These are phyloP conservation scores for Aureobasidium sp. DNA, from an alignment of 2,329 filamentous ascomycete species.

Conservation along the genomic window DNA sequence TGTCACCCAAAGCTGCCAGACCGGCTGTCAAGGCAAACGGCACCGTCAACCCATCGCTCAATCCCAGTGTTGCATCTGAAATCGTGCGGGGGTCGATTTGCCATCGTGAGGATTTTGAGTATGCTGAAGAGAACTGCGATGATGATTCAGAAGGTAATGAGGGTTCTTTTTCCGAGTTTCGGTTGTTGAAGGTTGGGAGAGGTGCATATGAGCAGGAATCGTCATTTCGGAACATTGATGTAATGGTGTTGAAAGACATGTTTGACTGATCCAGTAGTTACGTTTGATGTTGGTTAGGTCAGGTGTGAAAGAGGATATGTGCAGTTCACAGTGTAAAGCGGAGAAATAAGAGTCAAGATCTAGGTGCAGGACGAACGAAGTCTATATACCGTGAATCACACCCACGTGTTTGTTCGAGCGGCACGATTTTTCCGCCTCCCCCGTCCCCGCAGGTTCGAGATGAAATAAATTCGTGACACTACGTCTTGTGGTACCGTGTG, in stretches of 20 bases:
- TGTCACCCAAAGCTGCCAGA: constrained; percentile 31
- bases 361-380: neutral
- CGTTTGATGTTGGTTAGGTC: neutral
- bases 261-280: too few species aligned
- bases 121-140: neutral
- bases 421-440: neutral
- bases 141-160: neutral
- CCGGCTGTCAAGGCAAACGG: constrained; percentile 36
- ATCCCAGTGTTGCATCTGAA: constrained; percentile 35
- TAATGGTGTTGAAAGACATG: neutral
- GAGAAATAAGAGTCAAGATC: neutral
- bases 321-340: neutral
- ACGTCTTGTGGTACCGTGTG: neutral
- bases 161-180: neutral
- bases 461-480: neutral
- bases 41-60: constrained; percentile 36
- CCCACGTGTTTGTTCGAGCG: neutral
- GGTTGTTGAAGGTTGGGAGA: neutral
- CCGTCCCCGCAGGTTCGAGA: neutral
- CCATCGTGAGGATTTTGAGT: neutral
- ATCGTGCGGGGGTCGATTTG: constrained; percentile 32
- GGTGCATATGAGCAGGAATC: neutral
- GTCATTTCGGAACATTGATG: neutral
- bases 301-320: neutral
- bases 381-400: neutral